These are phyloP conservation scores for Lasiosphaeria miniovina DNA, from an alignment of 495 filamentous ascomycete genomes.

Conservation along the genomic window DNA sequence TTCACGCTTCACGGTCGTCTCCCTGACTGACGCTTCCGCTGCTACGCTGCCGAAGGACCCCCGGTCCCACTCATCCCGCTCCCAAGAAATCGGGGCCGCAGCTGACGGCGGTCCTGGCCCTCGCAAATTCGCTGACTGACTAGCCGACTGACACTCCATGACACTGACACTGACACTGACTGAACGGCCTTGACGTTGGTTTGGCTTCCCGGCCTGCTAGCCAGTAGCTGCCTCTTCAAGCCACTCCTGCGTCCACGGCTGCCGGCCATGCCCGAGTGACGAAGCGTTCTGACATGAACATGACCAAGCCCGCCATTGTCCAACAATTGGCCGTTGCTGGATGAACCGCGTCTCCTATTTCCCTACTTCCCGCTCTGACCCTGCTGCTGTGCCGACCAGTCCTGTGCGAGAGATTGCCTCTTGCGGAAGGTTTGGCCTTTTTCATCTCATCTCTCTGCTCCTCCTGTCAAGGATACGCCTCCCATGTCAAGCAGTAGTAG, in stretches of 20 bases:
- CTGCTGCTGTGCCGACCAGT: constrained; percentile 28
- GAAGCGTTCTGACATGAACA: constrained; percentile 30
- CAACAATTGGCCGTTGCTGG: constrained; percentile 20
- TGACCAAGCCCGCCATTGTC: constrained; percentile 31
- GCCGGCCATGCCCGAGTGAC: not conserved
- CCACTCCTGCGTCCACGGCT: not conserved
- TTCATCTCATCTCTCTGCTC: constrained; percentile 26
- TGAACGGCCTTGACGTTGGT: not conserved
- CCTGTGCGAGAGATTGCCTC: constrained; percentile 31
- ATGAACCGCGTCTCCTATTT: constrained; percentile 18
- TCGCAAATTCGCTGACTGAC: too few species aligned
- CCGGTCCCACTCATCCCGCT: constrained; percentile 21
- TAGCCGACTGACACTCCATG: too few species aligned
- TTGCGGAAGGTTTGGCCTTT: constrained; percentile 35
- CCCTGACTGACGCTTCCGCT: constrained; percentile 11
- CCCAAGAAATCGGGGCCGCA: constrained; percentile 24
- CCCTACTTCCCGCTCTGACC: constrained; percentile 24
- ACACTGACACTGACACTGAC: too few species aligned
- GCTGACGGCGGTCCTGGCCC: constrained; percentile 15
- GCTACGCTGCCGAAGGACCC: constrained; percentile 28
- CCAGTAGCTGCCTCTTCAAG: constrained; percentile 26
- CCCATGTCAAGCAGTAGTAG: constrained; percentile 24
- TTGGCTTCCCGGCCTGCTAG: constrained; percentile 4
- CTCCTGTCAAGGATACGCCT: constrained; percentile 23
- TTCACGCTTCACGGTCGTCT: constrained; percentile 9